phyloP scores from a whole-genome alignment of 345 rosid genomes.

The Cochlearia excelsa region DNA sequence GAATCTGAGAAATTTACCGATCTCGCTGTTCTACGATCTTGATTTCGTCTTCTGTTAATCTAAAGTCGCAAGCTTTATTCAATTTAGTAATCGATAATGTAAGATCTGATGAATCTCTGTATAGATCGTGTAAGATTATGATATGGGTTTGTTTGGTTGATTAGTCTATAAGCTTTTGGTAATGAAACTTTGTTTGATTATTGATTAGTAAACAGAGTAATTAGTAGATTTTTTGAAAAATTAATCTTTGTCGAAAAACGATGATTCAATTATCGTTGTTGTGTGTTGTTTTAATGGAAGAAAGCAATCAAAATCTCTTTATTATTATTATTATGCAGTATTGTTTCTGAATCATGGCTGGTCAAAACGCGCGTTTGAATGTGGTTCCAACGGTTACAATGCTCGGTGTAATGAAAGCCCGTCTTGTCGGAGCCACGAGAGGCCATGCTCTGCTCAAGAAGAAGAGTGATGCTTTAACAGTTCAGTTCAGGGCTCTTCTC shows the following conservation, averaged over 20 bases:
- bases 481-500: slow-evolving; percentile 79
- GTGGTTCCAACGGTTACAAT: slow-evolving; percentile 89
- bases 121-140: slow-evolving; percentile 17
- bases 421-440: slow-evolving; percentile 87
- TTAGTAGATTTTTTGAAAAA: background rate
- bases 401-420: slow-evolving; percentile 75
- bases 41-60: slow-evolving; percentile 13
- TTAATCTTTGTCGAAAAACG: slow-evolving; percentile 1
- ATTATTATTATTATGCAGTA: slow-evolving; percentile 6
- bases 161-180: slow-evolving; percentile 8
- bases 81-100: background rate
- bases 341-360: slow-evolving; percentile 53
- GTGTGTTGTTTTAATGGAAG: slow-evolving; percentile 10
- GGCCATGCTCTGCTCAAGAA: slow-evolving; percentile 95
- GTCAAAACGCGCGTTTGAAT: slow-evolving; percentile 73
- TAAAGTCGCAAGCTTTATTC: slow-evolving; percentile 17
- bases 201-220: background rate
- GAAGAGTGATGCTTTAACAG: slow-evolving; percentile 95
- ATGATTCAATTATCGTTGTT: background rate
- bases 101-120: slow-evolving; percentile 10
- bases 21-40: slow-evolving; percentile 7
- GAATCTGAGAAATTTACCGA: slow-evolving; percentile 19
- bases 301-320: background rate
- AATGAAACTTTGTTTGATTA: background rate
- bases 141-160: background rate